phyloP scores from a whole-genome alignment of 192 early-diverging fungal genomes.

The Obelidium mucronatum region DNA sequence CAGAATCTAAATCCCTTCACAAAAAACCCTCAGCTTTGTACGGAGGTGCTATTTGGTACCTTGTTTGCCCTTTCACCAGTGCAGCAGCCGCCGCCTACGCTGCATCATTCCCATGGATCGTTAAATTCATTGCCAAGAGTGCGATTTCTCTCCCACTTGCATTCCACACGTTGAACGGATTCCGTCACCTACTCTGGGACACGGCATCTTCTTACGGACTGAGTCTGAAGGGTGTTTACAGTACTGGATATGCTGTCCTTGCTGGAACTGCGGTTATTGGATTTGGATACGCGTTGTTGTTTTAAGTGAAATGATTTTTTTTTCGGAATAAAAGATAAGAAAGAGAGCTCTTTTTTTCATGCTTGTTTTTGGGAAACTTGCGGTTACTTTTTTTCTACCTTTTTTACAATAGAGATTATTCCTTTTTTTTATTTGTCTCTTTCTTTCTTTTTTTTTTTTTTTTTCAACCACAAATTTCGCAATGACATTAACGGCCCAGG shows the following conservation, averaged over 20 bases:
- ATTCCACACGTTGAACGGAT: constrained; percentile 86
- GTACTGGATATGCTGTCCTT: constrained; percentile 80
- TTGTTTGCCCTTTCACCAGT: constrained; percentile 72
- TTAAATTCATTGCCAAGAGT: constrained; percentile 76
- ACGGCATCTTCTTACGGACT: constrained; percentile 61
- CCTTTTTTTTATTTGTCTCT: too few relatives aligned
- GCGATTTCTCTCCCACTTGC: constrained; percentile 74
- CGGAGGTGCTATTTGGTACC: constrained; percentile 67
- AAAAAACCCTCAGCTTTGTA: constrained; percentile 35
- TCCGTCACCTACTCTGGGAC: constrained; percentile 96
- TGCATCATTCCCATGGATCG: constrained; percentile 70
- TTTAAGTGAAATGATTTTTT: not conserved
- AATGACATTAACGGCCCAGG: constrained; percentile 29
- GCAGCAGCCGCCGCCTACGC: constrained; percentile 70
- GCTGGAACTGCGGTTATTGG: constrained; percentile 62
- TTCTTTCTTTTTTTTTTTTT: constrained; percentile 8
- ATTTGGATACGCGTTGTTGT: constrained; percentile 20
- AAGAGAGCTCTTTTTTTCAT: not conserved
- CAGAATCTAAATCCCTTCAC: too few relatives aligned
- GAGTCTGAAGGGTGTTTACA: constrained; percentile 80
- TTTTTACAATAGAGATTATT: too few relatives aligned
- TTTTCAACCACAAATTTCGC: not conserved
- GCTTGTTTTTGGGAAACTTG: not conserved
- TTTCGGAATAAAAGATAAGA: not conserved
- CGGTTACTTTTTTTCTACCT: too few relatives aligned